phyloP scores from a whole-genome alignment of 352 stramenopile species.

The Globisporangium viniferum region DNA sequence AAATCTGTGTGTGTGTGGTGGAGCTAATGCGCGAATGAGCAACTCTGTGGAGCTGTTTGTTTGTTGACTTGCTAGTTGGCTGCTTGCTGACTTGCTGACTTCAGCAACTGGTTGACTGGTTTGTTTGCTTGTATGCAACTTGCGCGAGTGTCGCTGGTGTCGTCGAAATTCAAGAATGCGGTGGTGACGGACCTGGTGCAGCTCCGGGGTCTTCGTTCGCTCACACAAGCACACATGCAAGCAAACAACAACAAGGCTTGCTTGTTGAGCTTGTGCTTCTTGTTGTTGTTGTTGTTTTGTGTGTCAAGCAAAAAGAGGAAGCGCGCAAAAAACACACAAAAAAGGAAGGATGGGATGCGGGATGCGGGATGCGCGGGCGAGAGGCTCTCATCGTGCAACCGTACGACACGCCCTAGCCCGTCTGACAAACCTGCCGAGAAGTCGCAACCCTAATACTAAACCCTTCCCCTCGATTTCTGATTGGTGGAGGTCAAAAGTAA shows the following conservation, averaged over 20 bases:
- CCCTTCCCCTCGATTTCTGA: no score
- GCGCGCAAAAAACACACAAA: not conserved
- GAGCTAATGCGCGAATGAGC: not conserved
- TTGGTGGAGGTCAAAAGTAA: no score
- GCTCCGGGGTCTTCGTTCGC: not conserved
- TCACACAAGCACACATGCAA: not conserved
- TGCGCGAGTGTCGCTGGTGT: not conserved
- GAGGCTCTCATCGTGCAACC: not conserved
- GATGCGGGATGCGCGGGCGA: not conserved
- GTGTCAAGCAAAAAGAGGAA: not conserved
- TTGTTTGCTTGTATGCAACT: not conserved
- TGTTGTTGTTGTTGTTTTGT: not conserved
- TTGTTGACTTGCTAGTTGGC: not conserved
- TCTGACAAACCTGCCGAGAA: no score
- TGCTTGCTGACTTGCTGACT: not conserved
- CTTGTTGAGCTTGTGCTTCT: not conserved
- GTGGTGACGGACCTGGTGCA: not conserved
- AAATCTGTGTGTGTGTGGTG: not conserved
- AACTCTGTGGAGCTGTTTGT: not conserved
- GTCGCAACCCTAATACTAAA: no score
- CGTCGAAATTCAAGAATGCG: conserved; percentile 14
- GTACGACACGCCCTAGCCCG: not conserved
- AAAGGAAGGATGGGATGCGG: not conserved
- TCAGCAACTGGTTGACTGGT: not conserved
- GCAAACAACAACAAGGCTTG: not conserved